These are phyloP conservation scores for Colletotrichum destructivum DNA, from an alignment of 2,329 filamentous ascomycete species.

Conservation along the genomic window DNA sequence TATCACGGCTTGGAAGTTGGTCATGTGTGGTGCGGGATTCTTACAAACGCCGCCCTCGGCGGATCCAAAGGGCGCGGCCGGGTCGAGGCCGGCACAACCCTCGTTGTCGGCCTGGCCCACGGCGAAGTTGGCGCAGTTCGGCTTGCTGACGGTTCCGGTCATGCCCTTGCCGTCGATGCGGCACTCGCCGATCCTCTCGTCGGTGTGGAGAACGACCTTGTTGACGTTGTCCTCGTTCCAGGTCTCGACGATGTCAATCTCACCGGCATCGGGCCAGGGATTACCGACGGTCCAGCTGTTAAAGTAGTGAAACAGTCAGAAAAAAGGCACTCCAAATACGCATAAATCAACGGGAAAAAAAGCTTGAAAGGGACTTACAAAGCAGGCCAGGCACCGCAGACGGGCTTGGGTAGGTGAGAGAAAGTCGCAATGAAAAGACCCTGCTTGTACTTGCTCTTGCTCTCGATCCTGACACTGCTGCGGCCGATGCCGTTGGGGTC, in stretches of 20 bases:
- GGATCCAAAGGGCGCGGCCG: slow-evolving; percentile 56
- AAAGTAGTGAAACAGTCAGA: slow-evolving; percentile 8
- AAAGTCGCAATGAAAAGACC: slow-evolving; percentile 81
- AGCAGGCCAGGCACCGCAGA: slow-evolving; percentile 82
- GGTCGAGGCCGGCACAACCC: slow-evolving; percentile 60
- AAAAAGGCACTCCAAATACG: not conserved
- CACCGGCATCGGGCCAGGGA: slow-evolving; percentile 73
- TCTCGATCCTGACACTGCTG: slow-evolving; percentile 76
- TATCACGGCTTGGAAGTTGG: too few relatives aligned
- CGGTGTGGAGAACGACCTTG: slow-evolving; percentile 72
- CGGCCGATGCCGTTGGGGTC: slow-evolving; percentile 53
- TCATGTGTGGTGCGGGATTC: slow-evolving; percentile 28
- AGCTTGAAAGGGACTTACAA: slow-evolving; percentile 59
- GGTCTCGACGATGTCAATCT: slow-evolving; percentile 77
- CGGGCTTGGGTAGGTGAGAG: slow-evolving; percentile 75
- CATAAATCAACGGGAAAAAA: too few relatives aligned
- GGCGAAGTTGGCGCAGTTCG: slow-evolving; percentile 59
- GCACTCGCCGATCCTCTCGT: slow-evolving; percentile 53
- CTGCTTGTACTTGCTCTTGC: slow-evolving; percentile 72
- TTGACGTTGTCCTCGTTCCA: slow-evolving; percentile 71
- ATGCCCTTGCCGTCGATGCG: slow-evolving; percentile 50
- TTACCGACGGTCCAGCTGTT: slow-evolving; percentile 64
- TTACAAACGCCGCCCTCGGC: slow-evolving; percentile 57
- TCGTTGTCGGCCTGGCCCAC: slow-evolving; percentile 53
- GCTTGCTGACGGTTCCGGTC: slow-evolving; percentile 50